phyloP scores from a whole-genome alignment of 2,329 filamentous ascomycete genomes.

The Trichophyton rubrum region DNA sequence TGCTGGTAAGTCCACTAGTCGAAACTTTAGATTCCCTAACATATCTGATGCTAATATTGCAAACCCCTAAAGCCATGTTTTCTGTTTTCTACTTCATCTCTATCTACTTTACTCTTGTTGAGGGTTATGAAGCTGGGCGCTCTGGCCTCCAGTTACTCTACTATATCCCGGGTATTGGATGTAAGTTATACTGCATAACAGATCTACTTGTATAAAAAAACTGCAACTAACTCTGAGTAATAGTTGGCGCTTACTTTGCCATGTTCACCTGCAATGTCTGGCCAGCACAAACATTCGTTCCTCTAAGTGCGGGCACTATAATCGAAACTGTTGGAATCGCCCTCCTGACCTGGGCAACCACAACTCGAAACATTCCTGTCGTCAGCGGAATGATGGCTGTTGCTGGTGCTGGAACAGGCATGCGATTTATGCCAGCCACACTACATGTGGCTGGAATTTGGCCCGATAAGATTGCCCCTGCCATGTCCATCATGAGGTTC shows the following conservation, averaged over 20 bases:
- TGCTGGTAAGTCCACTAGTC: slow-evolving; percentile 27
- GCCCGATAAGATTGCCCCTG: slow-evolving; percentile 43
- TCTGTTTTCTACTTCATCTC: slow-evolving; percentile 56
- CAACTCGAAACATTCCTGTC: slow-evolving; percentile 34
- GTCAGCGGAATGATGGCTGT: slow-evolving; percentile 57
- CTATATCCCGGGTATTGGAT: slow-evolving; percentile 51
- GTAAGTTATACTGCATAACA: slow-evolving; percentile 23
- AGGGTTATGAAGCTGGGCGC: slow-evolving; percentile 39
- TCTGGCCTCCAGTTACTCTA: slow-evolving; percentile 49
- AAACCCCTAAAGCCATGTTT: slow-evolving; percentile 31
- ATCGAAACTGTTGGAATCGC: slow-evolving; percentile 48
- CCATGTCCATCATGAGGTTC: slow-evolving; percentile 49
- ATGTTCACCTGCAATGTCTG: slow-evolving; percentile 49
- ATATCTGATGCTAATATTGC: slow-evolving; percentile 46
- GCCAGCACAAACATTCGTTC: slow-evolving; percentile 49
- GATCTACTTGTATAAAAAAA: background rate
- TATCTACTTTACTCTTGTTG: slow-evolving; percentile 54
- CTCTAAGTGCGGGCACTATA: slow-evolving; percentile 45
- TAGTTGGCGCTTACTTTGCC: slow-evolving; percentile 44
- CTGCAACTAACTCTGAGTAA: slow-evolving; percentile 8
- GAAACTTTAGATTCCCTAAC: slow-evolving; percentile 39
- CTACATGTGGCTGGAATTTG: slow-evolving; percentile 54
- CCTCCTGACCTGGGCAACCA: slow-evolving; percentile 46
- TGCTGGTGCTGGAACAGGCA: slow-evolving; percentile 49
- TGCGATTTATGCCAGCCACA: slow-evolving; percentile 52